Evolutionary conservation across 169 alveolate species (phyloP), one percentile per base, ranked within the genome.

Genomic region (Hepatocystis sp.): DNA sequence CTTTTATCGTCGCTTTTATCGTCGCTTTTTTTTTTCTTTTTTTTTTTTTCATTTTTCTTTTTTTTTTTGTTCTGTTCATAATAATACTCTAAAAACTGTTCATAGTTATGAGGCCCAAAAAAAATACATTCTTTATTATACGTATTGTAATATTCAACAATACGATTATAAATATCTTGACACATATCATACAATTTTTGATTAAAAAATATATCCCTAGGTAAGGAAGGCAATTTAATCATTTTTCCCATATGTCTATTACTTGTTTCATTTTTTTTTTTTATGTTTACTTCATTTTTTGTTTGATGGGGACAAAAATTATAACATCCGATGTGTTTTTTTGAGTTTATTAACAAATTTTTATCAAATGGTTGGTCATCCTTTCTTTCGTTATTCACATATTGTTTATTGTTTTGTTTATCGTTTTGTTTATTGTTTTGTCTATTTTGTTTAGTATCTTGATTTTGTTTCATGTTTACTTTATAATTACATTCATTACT

Each of bases 31-130:
- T 15, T 21, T 1, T 15, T 5, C 4, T 46, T 39, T 19, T 30
- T 39, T 32, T 13, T 21, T 5, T 53, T 40, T 10, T 10, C 28
- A 15, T 66, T 49, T 36, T 13, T 23, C 19, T 10, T 0, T 34
- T 13, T 5, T 1, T 23, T 40, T 5, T 11, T 32, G 4, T 21
- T 52, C 34, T 39, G 27, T 56, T 58, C 65, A 23, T 47, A 8
- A 47, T 68, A 68, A 28, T 34, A 53, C 21, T 52, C 63, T 17
- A 68, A 21, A 10, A 68, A 68, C 13, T 68, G 40, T 1, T 11
- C 30, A 68, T 68, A 53, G 36, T 68, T 68, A 13, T 68, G 8
- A 13, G 86, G 88, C 2, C 88, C 88, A 42, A 17, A 76, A 27
- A 10, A 11, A 8, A 27, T 36, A 15, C 36, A 56, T 13, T 39